Percentiles rank a stretch among this genome's conserved stretches.
Evolutionary conservation across 2,329 filamentous ascomycete species (phyloP).

Genomic region (Cladosporium sp.): DNA sequence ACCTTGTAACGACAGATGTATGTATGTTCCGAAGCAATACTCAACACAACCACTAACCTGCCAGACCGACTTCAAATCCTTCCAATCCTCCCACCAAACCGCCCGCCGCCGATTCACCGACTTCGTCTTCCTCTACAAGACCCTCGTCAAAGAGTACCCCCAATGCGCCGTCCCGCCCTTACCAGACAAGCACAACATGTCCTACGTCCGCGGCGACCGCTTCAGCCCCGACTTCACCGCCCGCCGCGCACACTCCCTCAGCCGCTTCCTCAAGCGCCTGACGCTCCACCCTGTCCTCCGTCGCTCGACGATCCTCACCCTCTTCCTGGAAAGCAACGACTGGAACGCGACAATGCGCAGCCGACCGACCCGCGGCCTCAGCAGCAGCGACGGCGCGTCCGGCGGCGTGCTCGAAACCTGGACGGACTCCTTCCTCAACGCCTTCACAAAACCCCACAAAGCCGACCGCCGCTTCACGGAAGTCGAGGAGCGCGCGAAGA

Average conservation of each 20-base stretch:
- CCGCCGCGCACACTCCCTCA: slow-evolving; percentile 79
- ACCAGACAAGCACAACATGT: slow-evolving; percentile 98
- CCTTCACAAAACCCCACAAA: slow-evolving; percentile 93
- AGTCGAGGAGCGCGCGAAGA: slow-evolving; percentile 85
- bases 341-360: slow-evolving; percentile 96
- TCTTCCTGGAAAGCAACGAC: slow-evolving; percentile 85
- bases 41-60: not conserved
- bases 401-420: slow-evolving; percentile 87
- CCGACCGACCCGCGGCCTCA: slow-evolving; percentile 57
- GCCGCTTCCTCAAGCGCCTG: slow-evolving; percentile 82
- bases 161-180: slow-evolving; percentile 89
- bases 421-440: slow-evolving; percentile 93
- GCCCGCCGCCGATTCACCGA: slow-evolving; percentile 93
- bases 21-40: not conserved
- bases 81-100: slow-evolving; percentile 70
- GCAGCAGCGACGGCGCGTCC: slow-evolving; percentile 38
- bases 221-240: slow-evolving; percentile 90
- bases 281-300: slow-evolving; percentile 84
- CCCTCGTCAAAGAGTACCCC: slow-evolving; percentile 78
- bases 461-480: slow-evolving; percentile 92
- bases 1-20: slow-evolving; percentile 86
- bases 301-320: slow-evolving; percentile 72
- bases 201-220: slow-evolving; percentile 92
- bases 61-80: slow-evolving; percentile 89
- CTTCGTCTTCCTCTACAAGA: slow-evolving; percentile 94